Conservation (phyloP, 1,284 basidiomycete species). For the Exobasidium rhododendri region DNA sequence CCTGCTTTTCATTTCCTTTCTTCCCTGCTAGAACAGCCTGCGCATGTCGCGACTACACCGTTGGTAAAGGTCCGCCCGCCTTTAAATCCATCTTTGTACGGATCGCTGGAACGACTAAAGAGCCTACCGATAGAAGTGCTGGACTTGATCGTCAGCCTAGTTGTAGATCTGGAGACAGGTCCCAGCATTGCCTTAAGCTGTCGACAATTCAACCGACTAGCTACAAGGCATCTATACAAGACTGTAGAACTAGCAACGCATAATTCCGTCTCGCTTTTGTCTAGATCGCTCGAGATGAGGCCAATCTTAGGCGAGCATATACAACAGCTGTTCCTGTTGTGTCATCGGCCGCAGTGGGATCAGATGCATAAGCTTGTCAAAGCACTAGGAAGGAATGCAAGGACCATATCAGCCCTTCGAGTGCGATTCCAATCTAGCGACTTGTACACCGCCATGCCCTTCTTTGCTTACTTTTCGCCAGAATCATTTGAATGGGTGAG, state of each 20-base stretch:
- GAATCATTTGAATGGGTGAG: constrained; percentile 9
- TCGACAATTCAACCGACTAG: not conserved
- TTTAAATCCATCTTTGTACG: not conserved
- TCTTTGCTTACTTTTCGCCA: constrained; percentile 1
- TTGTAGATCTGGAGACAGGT: not conserved
- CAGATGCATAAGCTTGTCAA: not conserved
- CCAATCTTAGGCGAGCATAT: constrained; percentile 1
- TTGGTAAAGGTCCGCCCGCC: not conserved
- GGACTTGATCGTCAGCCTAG: not conserved
- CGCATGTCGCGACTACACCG: not conserved
- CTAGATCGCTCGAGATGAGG: not conserved
- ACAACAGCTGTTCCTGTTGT: not conserved
- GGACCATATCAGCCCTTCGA: not conserved
- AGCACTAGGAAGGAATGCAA: not conserved
- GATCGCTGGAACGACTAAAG: not conserved
- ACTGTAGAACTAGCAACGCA: not conserved
- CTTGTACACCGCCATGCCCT: not conserved
- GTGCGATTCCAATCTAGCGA: constrained; percentile 6
- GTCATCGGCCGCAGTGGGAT: constrained; percentile 3
- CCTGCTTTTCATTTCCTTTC: constrained; percentile 7
- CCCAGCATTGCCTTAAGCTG: not conserved
- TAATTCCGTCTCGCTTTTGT: not conserved
- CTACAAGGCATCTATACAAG: not conserved
- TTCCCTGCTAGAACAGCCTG: not conserved
- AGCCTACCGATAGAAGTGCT: not conserved